phyloP scores from a whole-genome alignment of 1,139 yeast species.

The Candida neerlandica region DNA sequence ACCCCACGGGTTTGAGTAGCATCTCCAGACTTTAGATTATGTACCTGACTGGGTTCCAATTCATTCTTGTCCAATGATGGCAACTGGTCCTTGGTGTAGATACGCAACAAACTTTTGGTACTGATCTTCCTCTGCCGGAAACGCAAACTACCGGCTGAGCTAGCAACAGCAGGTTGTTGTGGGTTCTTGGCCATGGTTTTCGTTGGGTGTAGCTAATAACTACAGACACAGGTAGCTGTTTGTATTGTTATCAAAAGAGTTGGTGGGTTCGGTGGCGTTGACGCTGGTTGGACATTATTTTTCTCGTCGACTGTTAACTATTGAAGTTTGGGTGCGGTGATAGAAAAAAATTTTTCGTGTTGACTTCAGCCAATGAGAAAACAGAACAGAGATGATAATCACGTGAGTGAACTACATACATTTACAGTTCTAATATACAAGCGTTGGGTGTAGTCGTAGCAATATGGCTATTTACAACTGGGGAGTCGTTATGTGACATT shows the following conservation, averaged over 20 bases:
- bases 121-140: slow-evolving; percentile 91
- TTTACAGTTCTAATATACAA: too few relatives aligned
- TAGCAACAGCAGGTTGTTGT: slow-evolving; percentile 54
- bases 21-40: slow-evolving; percentile 34
- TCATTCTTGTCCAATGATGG: slow-evolving; percentile 68
- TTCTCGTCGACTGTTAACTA: slow-evolving; percentile 7
- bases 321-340: slow-evolving; percentile 9
- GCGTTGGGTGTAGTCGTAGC: too few relatives aligned
- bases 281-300: not conserved
- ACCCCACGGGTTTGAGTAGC: slow-evolving; percentile 50
- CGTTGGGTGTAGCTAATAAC: slow-evolving; percentile 35
- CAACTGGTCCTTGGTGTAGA: slow-evolving; percentile 59
- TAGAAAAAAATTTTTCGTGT: slow-evolving; percentile 2
- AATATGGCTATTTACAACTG: too few relatives aligned
- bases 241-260: not conserved
- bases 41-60: slow-evolving; percentile 48
- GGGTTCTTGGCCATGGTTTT: slow-evolving; percentile 29
- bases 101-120: slow-evolving; percentile 84
- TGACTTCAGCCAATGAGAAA: not conserved
- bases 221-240: slow-evolving; percentile 26
- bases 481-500: too few relatives aligned
- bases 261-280: not conserved
- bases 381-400: not conserved
- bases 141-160: slow-evolving; percentile 25
- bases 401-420: not conserved